Evolutionary conservation across 2,329 filamentous ascomycete genomes (phyloP).

Genomic region (Phaeosphaeriaceae sp.): DNA sequence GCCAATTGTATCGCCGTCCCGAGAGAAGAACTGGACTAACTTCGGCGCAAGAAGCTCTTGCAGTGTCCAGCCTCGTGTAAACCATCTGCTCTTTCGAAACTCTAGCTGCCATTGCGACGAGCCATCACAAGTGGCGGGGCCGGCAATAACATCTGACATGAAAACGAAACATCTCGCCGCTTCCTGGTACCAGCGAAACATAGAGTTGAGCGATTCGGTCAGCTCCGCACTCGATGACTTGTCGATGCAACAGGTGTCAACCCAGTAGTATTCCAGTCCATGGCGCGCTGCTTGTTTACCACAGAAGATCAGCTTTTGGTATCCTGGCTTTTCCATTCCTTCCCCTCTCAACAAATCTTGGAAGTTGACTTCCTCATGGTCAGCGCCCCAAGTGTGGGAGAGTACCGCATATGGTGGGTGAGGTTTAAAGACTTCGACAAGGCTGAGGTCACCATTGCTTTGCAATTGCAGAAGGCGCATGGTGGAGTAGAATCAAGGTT

Average conservation of each 20-base stretch:
- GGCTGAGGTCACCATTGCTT: neutral
- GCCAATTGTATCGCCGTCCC: neutral
- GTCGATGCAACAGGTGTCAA: constrained; percentile 1
- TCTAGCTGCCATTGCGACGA: neutral
- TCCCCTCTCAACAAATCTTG: neutral
- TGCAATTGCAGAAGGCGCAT: neutral
- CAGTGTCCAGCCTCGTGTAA: neutral
- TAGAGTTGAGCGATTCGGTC: neutral
- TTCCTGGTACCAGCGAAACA: neutral
- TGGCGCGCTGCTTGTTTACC: neutral
- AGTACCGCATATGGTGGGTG: neutral
- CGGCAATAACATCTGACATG: neutral
- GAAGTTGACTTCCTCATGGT: neutral
- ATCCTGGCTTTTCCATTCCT: neutral
- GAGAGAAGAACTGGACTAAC: neutral
- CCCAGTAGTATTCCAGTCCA: constrained; percentile 5
- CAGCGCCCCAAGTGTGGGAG: constrained; percentile 3
- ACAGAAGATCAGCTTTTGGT: neutral
- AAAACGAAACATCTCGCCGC: neutral
- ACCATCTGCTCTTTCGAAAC: neutral
- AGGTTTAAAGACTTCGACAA: neutral
- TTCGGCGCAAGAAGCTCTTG: constrained; percentile 1
- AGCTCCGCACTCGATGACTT: neutral
- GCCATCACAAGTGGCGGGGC: neutral
- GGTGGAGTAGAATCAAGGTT: neutral